Conservation (phyloP, 352 stramenopile genomes). For the Globisporangium cystogenes region DNA sequence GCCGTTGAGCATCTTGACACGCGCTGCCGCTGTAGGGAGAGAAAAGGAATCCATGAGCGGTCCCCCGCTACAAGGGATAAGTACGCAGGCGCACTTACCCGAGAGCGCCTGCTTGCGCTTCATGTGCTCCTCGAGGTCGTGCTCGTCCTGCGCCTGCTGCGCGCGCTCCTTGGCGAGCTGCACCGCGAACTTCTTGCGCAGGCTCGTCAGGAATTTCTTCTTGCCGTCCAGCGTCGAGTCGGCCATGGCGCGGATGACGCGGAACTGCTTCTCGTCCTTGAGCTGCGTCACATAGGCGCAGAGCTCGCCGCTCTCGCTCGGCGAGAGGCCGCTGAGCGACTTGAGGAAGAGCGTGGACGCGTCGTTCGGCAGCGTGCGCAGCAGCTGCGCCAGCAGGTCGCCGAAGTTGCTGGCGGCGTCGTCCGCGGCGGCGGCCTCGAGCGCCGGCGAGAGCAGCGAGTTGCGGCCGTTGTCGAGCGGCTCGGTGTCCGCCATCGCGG, state of each 20-base stretch:
- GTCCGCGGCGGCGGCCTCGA: not conserved
- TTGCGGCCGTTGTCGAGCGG: conserved; percentile 4
- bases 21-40: conserved; percentile 32
- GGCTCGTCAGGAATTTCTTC: conserved; percentile 64
- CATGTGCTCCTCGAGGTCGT: conserved; percentile 58
- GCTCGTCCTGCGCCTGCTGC: conserved; percentile 43
- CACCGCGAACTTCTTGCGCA: conserved; percentile 67
- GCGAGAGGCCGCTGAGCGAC: conserved; percentile 67
- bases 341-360: conserved; percentile 69
- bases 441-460: conserved; percentile 9
- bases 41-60: too few relatives aligned
- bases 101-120: conserved; percentile 70
- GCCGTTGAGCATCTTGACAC: conserved; percentile 64
- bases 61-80: too few relatives aligned
- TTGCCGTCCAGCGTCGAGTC: conserved; percentile 75
- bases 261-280: conserved; percentile 81
- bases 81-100: conserved; percentile 43
- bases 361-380: conserved; percentile 65
- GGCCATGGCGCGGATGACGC: conserved; percentile 80
- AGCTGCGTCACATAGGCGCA: conserved; percentile 69
- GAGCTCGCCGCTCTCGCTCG: conserved; percentile 67
- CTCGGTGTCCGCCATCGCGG: conserved; percentile 7
- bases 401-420: conserved; percentile 32
- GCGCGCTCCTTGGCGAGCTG: too few relatives aligned
- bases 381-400: conserved; percentile 68